Evolutionary conservation across 2,329 filamentous ascomycete genomes (phyloP).

Genomic region (Penicillium crustosum): DNA sequence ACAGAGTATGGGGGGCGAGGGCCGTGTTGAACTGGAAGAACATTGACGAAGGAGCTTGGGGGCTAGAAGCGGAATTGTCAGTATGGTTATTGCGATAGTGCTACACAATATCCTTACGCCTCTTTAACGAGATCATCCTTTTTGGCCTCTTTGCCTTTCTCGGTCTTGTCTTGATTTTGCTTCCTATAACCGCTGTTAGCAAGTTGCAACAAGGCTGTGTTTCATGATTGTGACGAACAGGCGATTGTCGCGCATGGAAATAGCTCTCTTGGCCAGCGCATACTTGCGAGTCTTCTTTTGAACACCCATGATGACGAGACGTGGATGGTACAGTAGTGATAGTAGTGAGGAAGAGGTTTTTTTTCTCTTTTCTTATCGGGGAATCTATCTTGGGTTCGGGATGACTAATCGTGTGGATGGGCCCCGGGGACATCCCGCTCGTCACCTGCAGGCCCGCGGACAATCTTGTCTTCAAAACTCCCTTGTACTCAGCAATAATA

Average conservation of each 20-base stretch:
- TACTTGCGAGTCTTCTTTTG: slow-evolving; percentile 93
- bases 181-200: slow-evolving; percentile 16
- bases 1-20: slow-evolving; percentile 76
- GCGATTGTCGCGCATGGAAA: slow-evolving; percentile 75
- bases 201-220: background rate
- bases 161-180: slow-evolving; percentile 20
- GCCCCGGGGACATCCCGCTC: background rate
- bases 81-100: slow-evolving; percentile 8
- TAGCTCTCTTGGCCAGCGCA: slow-evolving; percentile 76
- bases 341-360: background rate
- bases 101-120: slow-evolving; percentile 14
- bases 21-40: slow-evolving; percentile 90
- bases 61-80: slow-evolving; percentile 42
- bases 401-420: slow-evolving; percentile 1
- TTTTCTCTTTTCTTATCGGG: slow-evolving; percentile 8
- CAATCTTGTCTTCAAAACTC: background rate
- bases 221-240: slow-evolving; percentile 45
- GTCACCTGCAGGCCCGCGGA: background rate
- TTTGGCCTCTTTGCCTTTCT: slow-evolving; percentile 18
- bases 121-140: slow-evolving; percentile 27
- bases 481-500: background rate
- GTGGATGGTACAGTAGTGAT: background rate
- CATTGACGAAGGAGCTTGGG: slow-evolving; percentile 76
- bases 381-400: background rate
- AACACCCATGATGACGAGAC: slow-evolving; percentile 68